Evolutionary conservation across 148 eudicot genomes (phyloP), one percentile per base, ranked within the genome.

Genomic region (Limonium bicolor): DNA sequence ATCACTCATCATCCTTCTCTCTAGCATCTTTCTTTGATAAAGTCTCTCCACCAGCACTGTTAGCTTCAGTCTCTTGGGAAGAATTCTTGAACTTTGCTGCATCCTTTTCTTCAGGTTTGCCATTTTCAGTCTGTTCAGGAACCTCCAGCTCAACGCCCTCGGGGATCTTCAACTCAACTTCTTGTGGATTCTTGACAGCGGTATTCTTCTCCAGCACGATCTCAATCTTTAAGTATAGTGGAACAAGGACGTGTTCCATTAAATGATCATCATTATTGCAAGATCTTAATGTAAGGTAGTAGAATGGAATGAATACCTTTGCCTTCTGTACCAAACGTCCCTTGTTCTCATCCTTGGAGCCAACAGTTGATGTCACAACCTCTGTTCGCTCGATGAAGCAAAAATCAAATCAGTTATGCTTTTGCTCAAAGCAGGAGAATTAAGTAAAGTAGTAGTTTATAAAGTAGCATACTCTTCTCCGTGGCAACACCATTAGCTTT

Each of bases 301-400:
- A 11, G 3, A 13, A 40, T 11, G 12, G 17, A 11, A 27, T n/a
- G n/a, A n/a, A n/a, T 41, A 70, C 86, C 70, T 67, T 67, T 2
- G 86, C 86, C 55, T 78, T 78, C 34, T 78, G 86, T 59, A 78
- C 59, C 13, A 67, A 40, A 16, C 77, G 63, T 26, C 86, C 86
- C 40, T 66, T 78, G 56, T 42, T 36, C 56, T 65, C 72, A 52
- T 74, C 86, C 44, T 78, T 78, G 51, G 55, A 59, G 36, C 60
- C 72, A 41, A 59, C 61, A 1, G 77, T 78, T 27, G 80, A 78
- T 20, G 77, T 78, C 44, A 56, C 40, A 33, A 78, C 68, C 48
- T 65, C 86, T 78, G 61, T 41, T 28, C 26, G n/a, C n/a, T 34
- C 7, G 1, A 10, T 10, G 37, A 10, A 16, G 5, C 37, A 34